These are phyloP conservation scores for Linum tenue DNA, from an alignment of 345 rosid genomes.

Conservation along the genomic window DNA sequence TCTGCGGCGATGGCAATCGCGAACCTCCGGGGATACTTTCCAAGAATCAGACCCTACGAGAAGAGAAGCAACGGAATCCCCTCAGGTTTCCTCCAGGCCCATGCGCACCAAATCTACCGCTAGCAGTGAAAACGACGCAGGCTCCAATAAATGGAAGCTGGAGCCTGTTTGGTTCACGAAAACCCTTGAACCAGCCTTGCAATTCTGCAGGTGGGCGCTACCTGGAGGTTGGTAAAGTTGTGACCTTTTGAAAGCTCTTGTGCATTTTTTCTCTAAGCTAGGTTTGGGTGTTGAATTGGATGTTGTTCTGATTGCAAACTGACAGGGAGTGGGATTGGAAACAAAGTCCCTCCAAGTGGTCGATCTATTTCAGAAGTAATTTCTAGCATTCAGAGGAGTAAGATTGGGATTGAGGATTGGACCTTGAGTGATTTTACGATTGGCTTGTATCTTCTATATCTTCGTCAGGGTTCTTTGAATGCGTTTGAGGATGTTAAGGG, in stretches of 20 bases:
- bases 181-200: constrained; percentile 75
- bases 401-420: constrained; percentile 85
- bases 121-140: constrained; percentile 39
- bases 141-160: constrained; percentile 52
- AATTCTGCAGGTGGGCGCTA: constrained; percentile 66
- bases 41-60: constrained; percentile 14
- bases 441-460: constrained; percentile 85
- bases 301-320: not conserved
- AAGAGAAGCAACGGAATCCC: constrained; percentile 21
- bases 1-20: constrained; percentile 38
- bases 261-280: not conserved
- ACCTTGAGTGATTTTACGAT: constrained; percentile 85
- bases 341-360: constrained; percentile 37
- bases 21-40: constrained; percentile 29
- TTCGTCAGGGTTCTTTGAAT: constrained; percentile 67
- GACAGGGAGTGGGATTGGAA: constrained; percentile 41
- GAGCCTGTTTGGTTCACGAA: constrained; percentile 75
- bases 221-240: constrained; percentile 45
- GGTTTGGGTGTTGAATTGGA: not conserved
- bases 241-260: not conserved
- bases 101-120: constrained; percentile 17
- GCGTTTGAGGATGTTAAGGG: constrained; percentile 67
- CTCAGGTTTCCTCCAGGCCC: constrained; percentile 22
- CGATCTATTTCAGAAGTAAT: constrained; percentile 72
- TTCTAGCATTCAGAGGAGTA: constrained; percentile 81